A percentile compares a stretch with the other conserved stretches of the same genome.
Evolutionary conservation across 2,329 filamentous ascomycete genomes (phyloP).

Genomic region (Fusarium palustre): DNA sequence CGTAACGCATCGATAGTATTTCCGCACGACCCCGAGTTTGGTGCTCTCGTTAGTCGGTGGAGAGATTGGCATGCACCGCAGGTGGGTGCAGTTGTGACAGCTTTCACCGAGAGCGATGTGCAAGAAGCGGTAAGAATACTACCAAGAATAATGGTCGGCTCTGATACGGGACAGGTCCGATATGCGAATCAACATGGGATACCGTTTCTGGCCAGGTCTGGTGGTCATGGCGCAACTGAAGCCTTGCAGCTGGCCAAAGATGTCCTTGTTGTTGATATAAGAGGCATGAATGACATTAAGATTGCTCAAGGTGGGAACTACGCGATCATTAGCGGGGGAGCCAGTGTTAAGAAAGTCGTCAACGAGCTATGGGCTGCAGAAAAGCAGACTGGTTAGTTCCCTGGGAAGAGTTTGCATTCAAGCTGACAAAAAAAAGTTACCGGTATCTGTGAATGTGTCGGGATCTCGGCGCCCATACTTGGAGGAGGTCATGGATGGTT

Average conservation of each 20-base stretch:
- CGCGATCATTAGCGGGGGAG: constrained; percentile 17
- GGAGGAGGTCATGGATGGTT: constrained; percentile 38
- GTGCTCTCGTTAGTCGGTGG: constrained; percentile 16
- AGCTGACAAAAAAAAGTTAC: constrained; percentile 29
- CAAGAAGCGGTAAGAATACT: constrained; percentile 22
- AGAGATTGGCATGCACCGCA: constrained; percentile 34
- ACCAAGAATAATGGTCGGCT: accelerated
- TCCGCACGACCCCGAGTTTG: neutral
- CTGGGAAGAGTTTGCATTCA: accelerated
- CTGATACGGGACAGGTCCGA: constrained; percentile 14
- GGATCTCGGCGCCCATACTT: constrained; percentile 42
- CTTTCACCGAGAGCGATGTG: constrained; percentile 22
- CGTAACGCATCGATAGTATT: constrained; percentile 16
- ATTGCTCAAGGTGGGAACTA: constrained; percentile 3
- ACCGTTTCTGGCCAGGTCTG: constrained; percentile 29
- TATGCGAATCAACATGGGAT: constrained; percentile 22
- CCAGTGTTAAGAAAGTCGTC: constrained; percentile 21
- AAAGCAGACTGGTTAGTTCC: constrained; percentile 30
- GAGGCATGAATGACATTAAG: neutral
- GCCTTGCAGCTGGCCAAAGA: constrained; percentile 23
- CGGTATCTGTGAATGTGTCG: constrained; percentile 45
- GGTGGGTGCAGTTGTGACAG: constrained; percentile 13
- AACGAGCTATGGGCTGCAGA: constrained; percentile 11
- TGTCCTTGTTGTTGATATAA: constrained; percentile 20
- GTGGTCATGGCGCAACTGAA: constrained; percentile 31